These are phyloP conservation scores for Cicer arietinum DNA, from an alignment of 306 rosid species.

Conservation along the genomic window DNA sequence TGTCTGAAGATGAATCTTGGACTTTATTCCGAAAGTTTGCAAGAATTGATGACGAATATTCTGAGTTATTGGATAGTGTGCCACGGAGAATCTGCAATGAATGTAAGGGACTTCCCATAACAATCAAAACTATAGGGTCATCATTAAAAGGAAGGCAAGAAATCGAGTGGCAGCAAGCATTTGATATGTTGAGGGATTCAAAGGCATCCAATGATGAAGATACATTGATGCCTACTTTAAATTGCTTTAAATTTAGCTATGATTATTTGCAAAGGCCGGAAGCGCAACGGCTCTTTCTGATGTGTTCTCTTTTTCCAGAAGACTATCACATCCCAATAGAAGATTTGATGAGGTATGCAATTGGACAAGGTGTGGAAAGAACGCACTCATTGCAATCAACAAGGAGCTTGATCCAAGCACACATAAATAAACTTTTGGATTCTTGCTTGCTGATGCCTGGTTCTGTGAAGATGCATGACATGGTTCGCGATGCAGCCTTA, in stretches of 20 bases:
- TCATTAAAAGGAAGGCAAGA: neutral
- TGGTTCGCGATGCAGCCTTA: conserved; percentile 35
- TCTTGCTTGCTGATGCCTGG: neutral
- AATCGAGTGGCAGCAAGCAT: neutral
- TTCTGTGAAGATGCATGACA: conserved; percentile 34
- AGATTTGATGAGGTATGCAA: neutral
- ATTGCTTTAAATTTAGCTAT: neutral
- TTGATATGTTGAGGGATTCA: neutral
- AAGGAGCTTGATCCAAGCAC: neutral
- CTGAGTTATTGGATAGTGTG: neutral
- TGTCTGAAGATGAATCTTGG: neutral
- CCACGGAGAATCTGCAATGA: neutral
- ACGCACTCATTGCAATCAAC: neutral
- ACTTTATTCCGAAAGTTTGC: neutral
- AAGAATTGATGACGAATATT: neutral
- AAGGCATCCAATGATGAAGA: neutral
- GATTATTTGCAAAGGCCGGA: neutral
- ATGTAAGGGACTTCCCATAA: neutral
- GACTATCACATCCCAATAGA: neutral
- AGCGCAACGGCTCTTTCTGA: neutral
- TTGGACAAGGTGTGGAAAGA: neutral
- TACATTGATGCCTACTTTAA: neutral
- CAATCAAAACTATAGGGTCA: neutral
- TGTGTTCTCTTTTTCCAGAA: neutral
- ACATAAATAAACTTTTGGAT: neutral